Evolutionary conservation across 306 rosid genomes (phyloP), one percentile per base, ranked within the genome.

Genomic region (Elaeagnus macrophylla): DNA sequence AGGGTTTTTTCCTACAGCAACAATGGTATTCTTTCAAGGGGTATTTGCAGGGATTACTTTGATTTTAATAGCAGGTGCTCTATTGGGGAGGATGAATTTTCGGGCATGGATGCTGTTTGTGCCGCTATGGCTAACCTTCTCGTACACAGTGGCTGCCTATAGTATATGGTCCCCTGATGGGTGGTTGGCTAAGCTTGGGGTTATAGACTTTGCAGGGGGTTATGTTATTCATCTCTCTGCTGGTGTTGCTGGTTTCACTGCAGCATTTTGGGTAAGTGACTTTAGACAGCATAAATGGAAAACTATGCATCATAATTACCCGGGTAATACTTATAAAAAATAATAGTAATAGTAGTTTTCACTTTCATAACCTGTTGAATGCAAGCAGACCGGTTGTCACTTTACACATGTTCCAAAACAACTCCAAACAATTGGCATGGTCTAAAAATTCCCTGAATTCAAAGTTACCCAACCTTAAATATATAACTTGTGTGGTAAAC

Each of bases 21-120:
- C 81, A 1, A 75, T 79, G 84, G 78, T 75, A 11, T 39, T 60
- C 12, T 79, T 65, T 15, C 81, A 79, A 13, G 81, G 78, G 7
- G 70, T 79, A 7, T 79, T 79, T 20, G 84, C 81, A 0, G 75
- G 57, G 19, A 57, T 79, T 8, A 75, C 84, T 16, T 39, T 79
- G 73, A 68, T 79, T 11, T 55, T 79, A 45, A 59, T 79, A 10
- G 84, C 78, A 0, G 84, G 84, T 8, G 73, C 74, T 0, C 50
- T 79, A 3, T 53, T 79, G 5, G 84, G 84, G 38, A 72, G 78
- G 59, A 79, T 72, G 84, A 79, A 79, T n/a, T 48, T 75, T 25
- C 60, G 57, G n/a, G 81, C 81, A 0, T 79, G 78, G 84, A 75
- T 79, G 78, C 0, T 79, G 43, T 79, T 79, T 42, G 84, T 79